Conservation (phyloP, 129 eudicot species). For the Flaveria ramosissima region DNA sequence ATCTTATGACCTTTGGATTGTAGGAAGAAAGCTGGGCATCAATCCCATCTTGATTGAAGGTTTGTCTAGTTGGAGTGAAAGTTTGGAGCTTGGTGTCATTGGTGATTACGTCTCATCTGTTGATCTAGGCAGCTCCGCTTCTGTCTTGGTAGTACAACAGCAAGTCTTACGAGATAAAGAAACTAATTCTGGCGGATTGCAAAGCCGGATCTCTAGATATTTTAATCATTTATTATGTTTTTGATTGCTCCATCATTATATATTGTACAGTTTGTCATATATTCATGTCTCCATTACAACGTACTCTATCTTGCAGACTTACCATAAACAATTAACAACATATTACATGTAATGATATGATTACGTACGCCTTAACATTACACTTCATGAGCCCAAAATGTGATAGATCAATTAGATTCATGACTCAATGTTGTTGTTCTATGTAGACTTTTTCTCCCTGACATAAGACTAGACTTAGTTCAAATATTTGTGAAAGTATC, state of each 20-base stretch:
- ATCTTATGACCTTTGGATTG: conserved; percentile 66
- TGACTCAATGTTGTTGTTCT: background rate
- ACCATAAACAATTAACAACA: background rate
- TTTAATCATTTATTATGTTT: conserved; percentile 18
- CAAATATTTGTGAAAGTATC: background rate
- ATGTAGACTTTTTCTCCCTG: background rate
- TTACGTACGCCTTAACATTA: background rate
- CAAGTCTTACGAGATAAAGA: conserved; percentile 74
- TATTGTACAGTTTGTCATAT: background rate
- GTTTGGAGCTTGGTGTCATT: conserved; percentile 67
- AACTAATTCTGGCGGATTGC: conserved; percentile 31
- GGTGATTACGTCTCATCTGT: conserved; percentile 78
- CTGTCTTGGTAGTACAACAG: conserved; percentile 83
- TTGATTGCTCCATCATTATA: conserved; percentile 1
- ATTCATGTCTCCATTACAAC: background rate
- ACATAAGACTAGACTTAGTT: background rate
- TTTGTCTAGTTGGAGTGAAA: conserved; percentile 62
- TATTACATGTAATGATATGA: background rate
- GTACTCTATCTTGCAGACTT: no score
- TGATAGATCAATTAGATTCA: background rate
- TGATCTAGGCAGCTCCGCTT: conserved; percentile 60
- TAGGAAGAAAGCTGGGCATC: conserved; percentile 77
- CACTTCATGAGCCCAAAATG: background rate
- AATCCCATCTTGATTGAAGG: conserved; percentile 73
- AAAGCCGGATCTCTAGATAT: conserved; percentile 36